These are phyloP conservation scores for Dryadomyces quercivorus DNA, from an alignment of 2,329 filamentous ascomycete species.

Conservation along the genomic window DNA sequence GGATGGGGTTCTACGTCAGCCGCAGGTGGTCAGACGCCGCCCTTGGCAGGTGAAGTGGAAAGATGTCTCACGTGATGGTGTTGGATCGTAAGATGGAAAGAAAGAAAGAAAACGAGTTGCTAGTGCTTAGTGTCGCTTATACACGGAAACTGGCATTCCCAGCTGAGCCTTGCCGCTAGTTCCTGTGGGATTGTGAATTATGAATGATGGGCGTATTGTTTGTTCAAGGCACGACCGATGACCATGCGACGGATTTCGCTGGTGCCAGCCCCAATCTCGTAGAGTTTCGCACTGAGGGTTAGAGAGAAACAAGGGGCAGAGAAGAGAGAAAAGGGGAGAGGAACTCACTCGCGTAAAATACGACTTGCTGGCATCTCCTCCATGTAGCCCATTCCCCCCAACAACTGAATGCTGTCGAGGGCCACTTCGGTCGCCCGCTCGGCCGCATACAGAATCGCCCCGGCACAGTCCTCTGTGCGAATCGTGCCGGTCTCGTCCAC, in stretches of 20 bases:
- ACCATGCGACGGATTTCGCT: conserved; percentile 92
- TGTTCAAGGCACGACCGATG: conserved; percentile 85
- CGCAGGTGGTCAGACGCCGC: no score
- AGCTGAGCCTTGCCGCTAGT: no score
- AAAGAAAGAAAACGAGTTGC: no score
- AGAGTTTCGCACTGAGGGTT: conserved; percentile 51
- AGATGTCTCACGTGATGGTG: no score
- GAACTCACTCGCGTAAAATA: conserved; percentile 57
- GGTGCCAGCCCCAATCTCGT: conserved; percentile 94
- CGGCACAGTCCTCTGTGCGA: conserved; percentile 84
- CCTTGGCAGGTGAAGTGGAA: no score
- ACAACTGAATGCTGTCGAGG: conserved; percentile 78
- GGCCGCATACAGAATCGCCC: conserved; percentile 84
- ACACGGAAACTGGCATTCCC: no score
- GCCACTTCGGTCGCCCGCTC: conserved; percentile 81
- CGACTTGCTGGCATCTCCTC: conserved; percentile 89
- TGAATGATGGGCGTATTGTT: conserved; percentile 47
- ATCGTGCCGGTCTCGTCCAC: conserved; percentile 68
- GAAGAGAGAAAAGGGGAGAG: no score
- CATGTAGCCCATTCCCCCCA: conserved; percentile 92
- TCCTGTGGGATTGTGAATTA: not conserved
- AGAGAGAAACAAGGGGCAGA: no score
- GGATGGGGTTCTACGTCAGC: no score
- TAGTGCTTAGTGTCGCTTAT: no score
- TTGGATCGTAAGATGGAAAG: no score